A percentile compares a stretch with the other conserved stretches of the same genome.
phyloP scores from a whole-genome alignment of 805 yeast genomes.

The Candida parachauliodes region DNA sequence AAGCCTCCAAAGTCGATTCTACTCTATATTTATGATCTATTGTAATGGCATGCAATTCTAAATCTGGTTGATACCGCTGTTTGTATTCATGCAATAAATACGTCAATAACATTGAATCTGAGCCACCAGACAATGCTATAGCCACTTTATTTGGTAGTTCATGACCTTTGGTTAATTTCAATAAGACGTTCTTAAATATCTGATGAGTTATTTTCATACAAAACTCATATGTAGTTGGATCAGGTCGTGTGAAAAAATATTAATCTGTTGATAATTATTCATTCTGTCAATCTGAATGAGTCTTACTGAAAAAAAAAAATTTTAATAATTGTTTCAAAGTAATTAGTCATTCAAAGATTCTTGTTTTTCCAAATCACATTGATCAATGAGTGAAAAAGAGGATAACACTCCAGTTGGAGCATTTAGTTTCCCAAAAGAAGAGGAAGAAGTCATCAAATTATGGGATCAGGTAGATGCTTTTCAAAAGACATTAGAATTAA shows the following conservation, averaged over 20 bases:
- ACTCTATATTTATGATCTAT: constrained; percentile 60
- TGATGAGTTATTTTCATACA: constrained; percentile 6
- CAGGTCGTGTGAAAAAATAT: constrained; percentile 8
- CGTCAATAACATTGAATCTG: constrained; percentile 71
- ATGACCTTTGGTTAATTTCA: background rate
- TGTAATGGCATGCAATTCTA: constrained; percentile 52
- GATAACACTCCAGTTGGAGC: constrained; percentile 12
- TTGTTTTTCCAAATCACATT: too few relatives aligned
- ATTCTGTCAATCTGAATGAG: background rate
- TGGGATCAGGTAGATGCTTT: constrained; percentile 97
- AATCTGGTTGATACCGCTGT: constrained; percentile 19
- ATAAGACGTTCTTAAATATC: background rate
- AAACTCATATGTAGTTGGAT: background rate
- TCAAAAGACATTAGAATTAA: constrained; percentile 75
- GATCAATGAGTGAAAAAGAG: constrained; percentile 20
- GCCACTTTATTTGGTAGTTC: constrained; percentile 31
- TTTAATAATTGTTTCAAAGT: too few relatives aligned
- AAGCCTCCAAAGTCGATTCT: constrained; percentile 50
- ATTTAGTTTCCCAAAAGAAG: constrained; percentile 85
- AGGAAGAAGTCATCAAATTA: constrained; percentile 69
- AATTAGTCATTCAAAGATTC: too few relatives aligned
- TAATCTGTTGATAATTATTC: background rate
- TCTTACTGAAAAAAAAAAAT: constrained; percentile 1
- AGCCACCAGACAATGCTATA: constrained; percentile 77
- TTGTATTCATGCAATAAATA: constrained; percentile 42